Base-by-base conservation (phyloP, 805 yeast species). In the Kazachstania viticola region DNA sequence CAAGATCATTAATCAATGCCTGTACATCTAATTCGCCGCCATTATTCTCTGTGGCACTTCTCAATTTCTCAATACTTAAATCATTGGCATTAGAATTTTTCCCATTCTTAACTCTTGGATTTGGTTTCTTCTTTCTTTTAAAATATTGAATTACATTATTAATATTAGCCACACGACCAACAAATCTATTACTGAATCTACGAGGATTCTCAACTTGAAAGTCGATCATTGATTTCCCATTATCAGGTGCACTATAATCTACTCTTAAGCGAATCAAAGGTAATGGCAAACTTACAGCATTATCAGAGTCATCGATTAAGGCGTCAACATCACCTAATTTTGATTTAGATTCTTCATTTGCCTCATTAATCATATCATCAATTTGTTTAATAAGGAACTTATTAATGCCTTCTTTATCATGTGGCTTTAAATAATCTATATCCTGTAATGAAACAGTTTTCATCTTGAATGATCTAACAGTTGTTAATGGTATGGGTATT, bases 151-250 rank as follows among this genome's bases (percentile, higher is more conserved):
- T 71, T 7, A 87, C 82, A 45, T 85, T 93, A 46, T 82, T 78
- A n/a, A 77, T 73, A 52, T 91, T 91, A 4, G 97, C 98, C 2
- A 88, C 91, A 39, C 65, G 66, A 0, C 95, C 95, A 5, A 81
- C 94, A 62, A 88, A 91, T 46, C 83, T 62, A 48, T 87, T 84
- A 12, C 95, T 83, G 40, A 91, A 83, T 40, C 95, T 61, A 32
- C 93, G 64, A 0, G 94, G 81, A 48, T 87, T 88, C 47, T 87
- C 97, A 13, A 91, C 84, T 43, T 85, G 95, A 47, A 71, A 88
- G 4, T 87, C 94, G 4, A 55, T 37, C 17, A 31, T 37, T 2
- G 46, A 38, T 13, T 40, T 38, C 2, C 33, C 37, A 28, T 37
- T 41, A 9, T 27, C 31, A 9, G 49, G 48, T 1, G 93, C 95